phyloP scores from a whole-genome alignment of 192 early-diverging fungal genomes.

The Entomortierella lignicola region DNA sequence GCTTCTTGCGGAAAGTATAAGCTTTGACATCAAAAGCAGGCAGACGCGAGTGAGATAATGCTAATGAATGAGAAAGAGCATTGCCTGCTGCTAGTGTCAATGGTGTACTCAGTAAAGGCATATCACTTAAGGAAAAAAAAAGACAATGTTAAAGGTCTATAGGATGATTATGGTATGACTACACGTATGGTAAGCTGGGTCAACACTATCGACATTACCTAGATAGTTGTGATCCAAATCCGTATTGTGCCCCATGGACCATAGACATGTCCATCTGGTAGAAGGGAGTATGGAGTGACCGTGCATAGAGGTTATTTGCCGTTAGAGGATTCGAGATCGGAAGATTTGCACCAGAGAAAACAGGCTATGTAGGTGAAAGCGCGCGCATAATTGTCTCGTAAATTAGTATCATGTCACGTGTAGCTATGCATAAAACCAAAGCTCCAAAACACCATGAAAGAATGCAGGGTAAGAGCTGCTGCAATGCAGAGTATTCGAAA shows the following conservation, averaged over 20 bases:
- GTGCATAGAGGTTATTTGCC: conserved; percentile 41
- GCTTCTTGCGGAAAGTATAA: conserved; percentile 51
- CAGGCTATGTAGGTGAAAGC: neutral
- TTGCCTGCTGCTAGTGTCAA: conserved; percentile 15
- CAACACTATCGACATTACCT: neutral
- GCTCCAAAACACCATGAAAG: conserved; percentile 28
- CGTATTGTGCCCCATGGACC: conserved; percentile 11
- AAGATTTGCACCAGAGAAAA: conserved; percentile 4
- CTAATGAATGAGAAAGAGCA: conserved; percentile 7
- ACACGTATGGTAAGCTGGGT: neutral
- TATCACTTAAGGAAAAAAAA: conserved; percentile 1
- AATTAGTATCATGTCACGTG: conserved; percentile 10
- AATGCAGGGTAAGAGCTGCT: neutral
- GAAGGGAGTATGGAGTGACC: conserved; percentile 47
- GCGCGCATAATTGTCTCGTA: neutral
- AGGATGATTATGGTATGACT: neutral
- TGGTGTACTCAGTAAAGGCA: conserved; percentile 22
- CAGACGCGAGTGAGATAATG: conserved; percentile 5
- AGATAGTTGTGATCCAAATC: conserved; percentile 10
- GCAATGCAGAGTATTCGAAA: neutral
- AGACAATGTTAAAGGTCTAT: neutral
- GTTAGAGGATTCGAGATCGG: conserved; percentile 19
- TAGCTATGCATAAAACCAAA: conserved; percentile 36
- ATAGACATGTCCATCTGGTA: conserved; percentile 41
- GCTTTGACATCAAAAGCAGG: conserved; percentile 51